phyloP scores from a whole-genome alignment of 164 flowering plant species.

The Platanus orientalis region DNA sequence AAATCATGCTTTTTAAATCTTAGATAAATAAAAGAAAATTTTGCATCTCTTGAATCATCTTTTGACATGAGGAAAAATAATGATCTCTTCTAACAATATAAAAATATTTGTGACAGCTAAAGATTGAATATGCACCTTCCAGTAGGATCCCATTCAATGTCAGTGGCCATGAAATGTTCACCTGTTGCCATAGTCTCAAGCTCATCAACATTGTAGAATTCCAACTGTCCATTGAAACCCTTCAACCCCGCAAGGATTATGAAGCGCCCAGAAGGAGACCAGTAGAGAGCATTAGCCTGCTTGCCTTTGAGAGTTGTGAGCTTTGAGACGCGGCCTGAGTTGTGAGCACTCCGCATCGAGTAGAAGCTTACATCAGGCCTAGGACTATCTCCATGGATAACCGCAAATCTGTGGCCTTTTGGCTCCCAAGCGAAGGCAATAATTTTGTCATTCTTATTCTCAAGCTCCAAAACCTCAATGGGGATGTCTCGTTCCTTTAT shows the following conservation, averaged over 20 bases:
- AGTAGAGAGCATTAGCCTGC: conserved; percentile 88
- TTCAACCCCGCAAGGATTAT: conserved; percentile 87
- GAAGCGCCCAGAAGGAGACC: conserved; percentile 89
- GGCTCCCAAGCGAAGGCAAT: conserved; percentile 98
- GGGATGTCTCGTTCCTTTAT: conserved; percentile 95
- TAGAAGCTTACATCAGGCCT: conserved; percentile 86
- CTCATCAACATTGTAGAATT: conserved; percentile 91
- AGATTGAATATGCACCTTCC: too few relatives aligned
- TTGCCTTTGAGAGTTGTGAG: conserved; percentile 60
- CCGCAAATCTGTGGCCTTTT: conserved; percentile 94
- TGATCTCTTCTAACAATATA: conserved; percentile 5
- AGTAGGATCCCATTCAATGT: conserved; percentile 97
- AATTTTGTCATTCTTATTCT: conserved; percentile 94
- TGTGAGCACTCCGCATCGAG: conserved; percentile 61
- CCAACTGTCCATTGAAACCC: conserved; percentile 86
- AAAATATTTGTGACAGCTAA: too few relatives aligned
- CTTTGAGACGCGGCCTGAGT: conserved; percentile 74
- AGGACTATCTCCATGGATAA: conserved; percentile 89
- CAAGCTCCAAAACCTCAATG: conserved; percentile 96
- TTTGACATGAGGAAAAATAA: too few relatives aligned
- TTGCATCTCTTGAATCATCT: too few relatives aligned
- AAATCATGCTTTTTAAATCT: too few relatives aligned
- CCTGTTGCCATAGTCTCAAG: conserved; percentile 91
- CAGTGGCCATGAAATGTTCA: conserved; percentile 96
- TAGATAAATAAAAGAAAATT: too few relatives aligned